Percentiles rank a stretch among this genome's conserved stretches.
phyloP scores from a whole-genome alignment of 306 rosid genomes.

The Cicer bijugum region DNA sequence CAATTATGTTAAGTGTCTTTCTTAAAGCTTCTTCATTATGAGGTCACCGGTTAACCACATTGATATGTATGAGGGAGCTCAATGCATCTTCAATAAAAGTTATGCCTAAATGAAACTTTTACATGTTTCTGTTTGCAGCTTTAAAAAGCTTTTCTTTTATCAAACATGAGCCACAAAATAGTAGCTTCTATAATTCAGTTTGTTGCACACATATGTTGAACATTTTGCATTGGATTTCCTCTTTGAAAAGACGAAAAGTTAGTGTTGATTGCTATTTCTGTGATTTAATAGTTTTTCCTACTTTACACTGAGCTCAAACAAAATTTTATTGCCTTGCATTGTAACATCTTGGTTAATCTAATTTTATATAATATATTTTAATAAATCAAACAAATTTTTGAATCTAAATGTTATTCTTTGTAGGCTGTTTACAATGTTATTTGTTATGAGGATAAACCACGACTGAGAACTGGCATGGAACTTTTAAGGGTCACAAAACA shows the following conservation, averaged over 20 bases:
- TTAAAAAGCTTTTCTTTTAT: neutral
- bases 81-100: too few species aligned
- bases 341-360: neutral
- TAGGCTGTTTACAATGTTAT: conserved; percentile 86
- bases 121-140: neutral
- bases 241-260: neutral
- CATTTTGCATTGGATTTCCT: conserved; percentile 1
- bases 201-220: conserved; percentile 4
- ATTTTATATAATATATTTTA: neutral
- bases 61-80: too few species aligned
- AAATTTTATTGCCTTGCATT: neutral
- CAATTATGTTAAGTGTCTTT: neutral
- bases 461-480: conserved; percentile 80
- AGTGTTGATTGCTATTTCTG: neutral
- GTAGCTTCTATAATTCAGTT: conserved; percentile 19
- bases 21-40: neutral
- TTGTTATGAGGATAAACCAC: conserved; percentile 61
- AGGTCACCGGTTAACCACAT: too few species aligned
- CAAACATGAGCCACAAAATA: neutral
- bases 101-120: too few species aligned
- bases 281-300: neutral
- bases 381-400: conserved; percentile 10
- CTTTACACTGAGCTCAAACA: neutral
- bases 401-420: conserved; percentile 6
- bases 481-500: conserved; percentile 63